Conservation (phyloP, 805 yeast species). For the Yamadazyma sp. region DNA sequence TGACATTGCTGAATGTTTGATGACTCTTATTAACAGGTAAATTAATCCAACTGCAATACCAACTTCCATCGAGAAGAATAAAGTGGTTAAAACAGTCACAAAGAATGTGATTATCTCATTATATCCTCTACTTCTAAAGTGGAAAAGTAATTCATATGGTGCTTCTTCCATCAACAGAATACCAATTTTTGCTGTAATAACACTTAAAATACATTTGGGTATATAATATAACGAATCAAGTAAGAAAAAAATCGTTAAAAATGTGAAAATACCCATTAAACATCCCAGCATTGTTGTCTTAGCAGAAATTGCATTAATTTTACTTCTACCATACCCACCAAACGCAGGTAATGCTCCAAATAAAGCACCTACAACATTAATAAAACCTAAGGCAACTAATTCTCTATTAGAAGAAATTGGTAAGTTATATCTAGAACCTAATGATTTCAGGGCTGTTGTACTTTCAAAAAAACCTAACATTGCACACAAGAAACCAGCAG, state of each 20-base stretch:
- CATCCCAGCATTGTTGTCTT: slow-evolving; percentile 81
- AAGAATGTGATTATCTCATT: slow-evolving; percentile 59
- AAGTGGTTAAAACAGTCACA: slow-evolving; percentile 37
- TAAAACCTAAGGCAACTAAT: slow-evolving; percentile 80
- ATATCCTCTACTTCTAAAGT: slow-evolving; percentile 68
- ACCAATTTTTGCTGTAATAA: slow-evolving; percentile 75
- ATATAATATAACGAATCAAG: slow-evolving; percentile 64
- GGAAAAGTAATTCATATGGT: slow-evolving; percentile 74
- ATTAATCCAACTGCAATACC: slow-evolving; percentile 88
- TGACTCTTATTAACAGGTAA: slow-evolving; percentile 73
- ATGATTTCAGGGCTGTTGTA: slow-evolving; percentile 85
- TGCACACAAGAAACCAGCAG: slow-evolving; percentile 72
- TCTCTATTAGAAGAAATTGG: slow-evolving; percentile 87
- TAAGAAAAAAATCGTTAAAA: slow-evolving; percentile 59
- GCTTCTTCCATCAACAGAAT: slow-evolving; percentile 69
- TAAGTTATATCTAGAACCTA: slow-evolving; percentile 69
- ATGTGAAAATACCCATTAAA: slow-evolving; percentile 73
- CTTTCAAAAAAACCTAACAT: slow-evolving; percentile 90
- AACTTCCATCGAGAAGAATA: slow-evolving; percentile 69
- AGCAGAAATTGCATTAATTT: slow-evolving; percentile 81
- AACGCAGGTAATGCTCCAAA: slow-evolving; percentile 82
- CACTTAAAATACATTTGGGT: slow-evolving; percentile 78
- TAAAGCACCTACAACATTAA: slow-evolving; percentile 62
- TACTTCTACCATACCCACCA: slow-evolving; percentile 95
- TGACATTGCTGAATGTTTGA: slow-evolving; percentile 40